Evolutionary conservation across 495 filamentous ascomycete species (phyloP), one percentile per base, ranked within the genome.

Genomic region (Penicillium lagena): DNA sequence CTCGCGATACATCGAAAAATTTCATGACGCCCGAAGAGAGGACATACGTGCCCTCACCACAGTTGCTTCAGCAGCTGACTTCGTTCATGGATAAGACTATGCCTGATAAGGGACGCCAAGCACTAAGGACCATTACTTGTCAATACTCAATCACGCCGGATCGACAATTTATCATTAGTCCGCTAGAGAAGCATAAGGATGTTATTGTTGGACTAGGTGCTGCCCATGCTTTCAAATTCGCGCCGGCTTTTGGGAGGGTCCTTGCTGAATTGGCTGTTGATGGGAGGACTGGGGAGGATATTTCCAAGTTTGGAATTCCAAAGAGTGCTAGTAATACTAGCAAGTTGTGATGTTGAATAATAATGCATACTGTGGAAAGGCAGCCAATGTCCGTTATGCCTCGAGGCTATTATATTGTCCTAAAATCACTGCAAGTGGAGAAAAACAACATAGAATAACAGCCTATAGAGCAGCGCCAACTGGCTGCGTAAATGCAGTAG

Each of bases 181-280:
- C 59, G 2, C 31, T 62, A 35, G 48, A 55, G 4, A 52, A 43
- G 11, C 40, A 58, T n/a, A 40, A 33, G 5, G 54, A 60, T 39
- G 47, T 62, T 14, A 60, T 62, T 43, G 46, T 62, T 29, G 56
- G 56, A 0, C 22, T 62, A 31, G 59, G 59, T 22, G 56, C 56
- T 32, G 59, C 56, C 11, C 59, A 62, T 58, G 59, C 59, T 12
- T 62, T 62, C 40, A 62, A 62, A 14, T 62, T 62, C 45, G 56
- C 56, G 0, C 59, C 59, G 28, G 59, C 59, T 1, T 59, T 62
- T 43, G 59, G 59, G 4, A 51, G 59, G 29, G 56, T 49, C 9
- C 35, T 63, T 7, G 59, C 59, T 2, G 59, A 63, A 43, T 35
- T 63, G 32, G 59, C 59, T 0, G 45, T 60, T 32, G 59, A 63